Evolutionary conservation across 495 filamentous ascomycete genomes (phyloP).

Genomic region (Penicillium salamii): DNA sequence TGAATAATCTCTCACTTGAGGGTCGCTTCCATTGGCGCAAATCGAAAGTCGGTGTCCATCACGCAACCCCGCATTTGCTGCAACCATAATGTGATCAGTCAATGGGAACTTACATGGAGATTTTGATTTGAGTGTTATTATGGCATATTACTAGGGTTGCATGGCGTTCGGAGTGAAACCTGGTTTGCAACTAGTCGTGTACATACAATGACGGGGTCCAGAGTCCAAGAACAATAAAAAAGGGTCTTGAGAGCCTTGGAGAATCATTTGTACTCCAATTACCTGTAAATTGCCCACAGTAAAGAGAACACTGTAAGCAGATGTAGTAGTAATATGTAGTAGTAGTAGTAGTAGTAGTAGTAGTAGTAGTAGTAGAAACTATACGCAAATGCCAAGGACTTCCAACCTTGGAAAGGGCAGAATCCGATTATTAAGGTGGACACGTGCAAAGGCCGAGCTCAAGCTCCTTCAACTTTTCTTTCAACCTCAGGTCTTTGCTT

Average conservation of each 20-base stretch:
- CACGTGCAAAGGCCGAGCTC: slow-evolving; percentile 2
- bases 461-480: slow-evolving; percentile 1
- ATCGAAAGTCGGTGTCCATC: slow-evolving; percentile 6
- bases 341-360: too few species aligned
- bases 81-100: slow-evolving; percentile 4
- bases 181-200: slow-evolving; percentile 4
- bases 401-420: neutral
- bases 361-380: too few species aligned
- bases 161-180: slow-evolving; percentile 10
- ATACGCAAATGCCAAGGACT: slow-evolving; percentile 4
- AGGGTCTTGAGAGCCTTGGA: too few species aligned
- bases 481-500: neutral
- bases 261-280: too few species aligned
- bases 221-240: neutral
- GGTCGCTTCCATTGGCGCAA: slow-evolving; percentile 3
- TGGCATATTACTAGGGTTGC: neutral
- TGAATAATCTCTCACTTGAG: neutral
- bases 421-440: slow-evolving; percentile 9
- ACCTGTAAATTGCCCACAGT: too few species aligned
- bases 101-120: neutral
- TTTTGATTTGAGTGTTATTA: neutral
- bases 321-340: too few species aligned
- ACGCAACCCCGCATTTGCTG: slow-evolving; percentile 1
- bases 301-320: too few species aligned
- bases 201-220: slow-evolving; percentile 1